phyloP scores from a whole-genome alignment of 768 basidiomycete genomes.

The Wakefieldia striispora region DNA sequence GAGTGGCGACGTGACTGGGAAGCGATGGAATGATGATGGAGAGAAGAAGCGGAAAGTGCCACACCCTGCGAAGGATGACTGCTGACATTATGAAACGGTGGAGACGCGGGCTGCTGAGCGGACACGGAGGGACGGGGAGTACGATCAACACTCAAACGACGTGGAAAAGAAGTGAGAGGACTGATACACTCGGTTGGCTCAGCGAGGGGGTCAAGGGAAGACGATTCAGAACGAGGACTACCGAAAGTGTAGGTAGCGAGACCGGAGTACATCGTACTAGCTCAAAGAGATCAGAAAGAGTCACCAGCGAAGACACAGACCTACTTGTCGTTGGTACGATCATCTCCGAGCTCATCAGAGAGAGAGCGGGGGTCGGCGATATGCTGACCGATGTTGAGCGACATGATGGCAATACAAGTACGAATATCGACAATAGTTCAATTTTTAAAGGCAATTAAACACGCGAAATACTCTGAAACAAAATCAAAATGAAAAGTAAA shows the following conservation, averaged over 20 bases:
- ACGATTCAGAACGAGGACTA: conserved; percentile 21
- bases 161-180: conserved; percentile 34
- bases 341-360: conserved; percentile 24
- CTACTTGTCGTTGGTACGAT: background rate
- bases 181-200: conserved; percentile 33
- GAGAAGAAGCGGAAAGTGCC: conserved; percentile 25
- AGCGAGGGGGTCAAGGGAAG: conserved; percentile 14
- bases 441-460: too few species aligned
- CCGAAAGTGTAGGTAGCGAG: conserved; percentile 46
- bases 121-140: conserved; percentile 46
- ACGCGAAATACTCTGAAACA: too few species aligned
- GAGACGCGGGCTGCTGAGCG: too few species aligned
- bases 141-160: conserved; percentile 34
- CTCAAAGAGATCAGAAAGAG: background rate
- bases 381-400: conserved; percentile 20
- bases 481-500: background rate
- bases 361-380: conserved; percentile 30
- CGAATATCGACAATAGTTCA: too few species aligned
- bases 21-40: conserved; percentile 6
- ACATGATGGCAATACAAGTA: too few species aligned
- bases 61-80: conserved; percentile 35
- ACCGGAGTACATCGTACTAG: conserved; percentile 35
- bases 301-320: background rate
- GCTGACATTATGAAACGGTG: conserved; percentile 20
- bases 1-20: conserved; percentile 18